Evolutionary conservation across 78 protist species (phyloP).

Genomic region (Salpingoeca rosetta): DNA sequence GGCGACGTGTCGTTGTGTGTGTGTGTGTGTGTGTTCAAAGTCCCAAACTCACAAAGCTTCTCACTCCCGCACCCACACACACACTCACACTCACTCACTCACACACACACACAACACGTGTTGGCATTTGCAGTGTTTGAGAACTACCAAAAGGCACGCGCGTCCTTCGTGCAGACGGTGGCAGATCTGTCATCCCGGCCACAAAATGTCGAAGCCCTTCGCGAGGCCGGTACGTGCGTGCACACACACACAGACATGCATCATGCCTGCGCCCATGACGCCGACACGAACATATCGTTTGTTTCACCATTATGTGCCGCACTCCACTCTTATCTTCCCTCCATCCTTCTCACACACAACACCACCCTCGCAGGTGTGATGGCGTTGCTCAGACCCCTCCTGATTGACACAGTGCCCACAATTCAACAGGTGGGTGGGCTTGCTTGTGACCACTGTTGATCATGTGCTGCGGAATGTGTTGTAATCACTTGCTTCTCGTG

Average conservation of each 20-base stretch:
- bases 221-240: conserved; percentile 23
- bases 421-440: conserved; percentile 45
- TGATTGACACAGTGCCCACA: conserved; percentile 72
- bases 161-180: conserved; percentile 74
- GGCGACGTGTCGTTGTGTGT: too few species aligned
- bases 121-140: conserved; percentile 59
- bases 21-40: too few species aligned
- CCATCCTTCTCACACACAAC: too few species aligned
- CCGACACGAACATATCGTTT: too few species aligned
- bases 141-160: conserved; percentile 69
- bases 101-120: too few species aligned
- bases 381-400: conserved; percentile 71
- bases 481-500: too few species aligned
- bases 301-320: background rate
- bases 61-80: too few species aligned
- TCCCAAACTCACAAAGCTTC: too few species aligned
- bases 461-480: too few species aligned
- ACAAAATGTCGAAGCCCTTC: conserved; percentile 69
- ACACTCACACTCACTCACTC: too few species aligned
- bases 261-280: too few species aligned
- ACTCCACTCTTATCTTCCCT: background rate
- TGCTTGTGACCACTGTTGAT: background rate
- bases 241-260: too few species aligned
- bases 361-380: conserved; percentile 38
- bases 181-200: conserved; percentile 75